A percentile compares a stretch with the other conserved stretches of the same genome.
These are phyloP conservation scores for Triticum dicoccoides DNA, from an alignment of 176 grass and related monocot genomes.

Conservation along the genomic window DNA sequence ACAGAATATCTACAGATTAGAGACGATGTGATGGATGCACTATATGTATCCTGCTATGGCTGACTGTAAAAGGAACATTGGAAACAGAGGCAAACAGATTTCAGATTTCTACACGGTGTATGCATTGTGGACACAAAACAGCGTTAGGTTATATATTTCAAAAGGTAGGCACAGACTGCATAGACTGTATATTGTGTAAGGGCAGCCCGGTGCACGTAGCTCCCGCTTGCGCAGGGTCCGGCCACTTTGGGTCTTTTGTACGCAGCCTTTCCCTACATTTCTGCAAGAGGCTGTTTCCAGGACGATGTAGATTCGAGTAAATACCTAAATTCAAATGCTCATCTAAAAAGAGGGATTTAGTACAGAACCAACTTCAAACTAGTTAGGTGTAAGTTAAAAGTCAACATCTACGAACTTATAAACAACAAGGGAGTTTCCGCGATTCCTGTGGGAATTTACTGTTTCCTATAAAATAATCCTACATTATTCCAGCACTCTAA, in stretches of 20 bases:
- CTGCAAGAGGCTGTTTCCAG: too few species aligned
- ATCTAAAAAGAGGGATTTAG: background rate
- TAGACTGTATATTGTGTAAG: background rate
- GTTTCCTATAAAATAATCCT: background rate
- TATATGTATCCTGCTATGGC: constrained; percentile 11
- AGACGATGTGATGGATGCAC: background rate
- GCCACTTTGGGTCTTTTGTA: too few species aligned
- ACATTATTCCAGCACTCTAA: background rate
- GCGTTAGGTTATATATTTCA: constrained; percentile 9
- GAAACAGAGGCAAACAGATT: background rate
- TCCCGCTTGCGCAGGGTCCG: too few species aligned
- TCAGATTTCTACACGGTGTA: background rate
- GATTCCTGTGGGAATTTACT: background rate
- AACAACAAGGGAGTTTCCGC: background rate
- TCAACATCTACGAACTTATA: background rate
- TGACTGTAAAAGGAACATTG: background rate
- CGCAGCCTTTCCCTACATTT: too few species aligned
- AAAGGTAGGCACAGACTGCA: background rate
- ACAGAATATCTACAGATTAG: constrained; percentile 21
- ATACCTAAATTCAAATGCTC: background rate
- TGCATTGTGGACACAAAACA: background rate
- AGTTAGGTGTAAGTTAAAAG: background rate
- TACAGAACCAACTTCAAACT: background rate
- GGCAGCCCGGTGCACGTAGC: too few species aligned
- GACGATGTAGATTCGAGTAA: background rate